Evolutionary conservation across 2,329 filamentous ascomycete genomes (phyloP).

Genomic region (Aureobasidium sp.): DNA sequence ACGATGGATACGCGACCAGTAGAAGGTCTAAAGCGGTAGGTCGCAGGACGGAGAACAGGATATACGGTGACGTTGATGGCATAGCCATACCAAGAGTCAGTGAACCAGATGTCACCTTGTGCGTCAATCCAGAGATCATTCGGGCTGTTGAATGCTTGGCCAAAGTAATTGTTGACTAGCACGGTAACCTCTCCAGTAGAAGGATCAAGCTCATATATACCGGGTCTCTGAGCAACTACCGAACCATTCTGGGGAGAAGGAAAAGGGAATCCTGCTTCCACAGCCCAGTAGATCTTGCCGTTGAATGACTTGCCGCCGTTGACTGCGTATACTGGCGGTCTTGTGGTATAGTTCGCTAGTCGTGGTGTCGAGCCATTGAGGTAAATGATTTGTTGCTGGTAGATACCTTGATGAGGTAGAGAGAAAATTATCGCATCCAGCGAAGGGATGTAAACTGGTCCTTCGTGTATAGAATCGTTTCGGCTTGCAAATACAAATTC

Average conservation of each 20-base stretch:
- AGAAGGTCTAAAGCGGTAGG: conserved; percentile 38
- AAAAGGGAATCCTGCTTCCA: conserved; percentile 17
- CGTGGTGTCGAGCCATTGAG: conserved; percentile 39
- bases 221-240: conserved; percentile 33
- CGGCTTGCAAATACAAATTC: conserved; percentile 35
- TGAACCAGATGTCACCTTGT: conserved; percentile 45
- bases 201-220: conserved; percentile 34
- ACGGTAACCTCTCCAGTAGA: conserved; percentile 35
- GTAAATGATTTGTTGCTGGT: conserved; percentile 32
- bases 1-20: conserved; percentile 37
- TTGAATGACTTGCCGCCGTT: conserved; percentile 38
- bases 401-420: conserved; percentile 32
- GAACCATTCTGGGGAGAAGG: conserved; percentile 26
- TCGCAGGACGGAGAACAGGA: conserved; percentile 25
- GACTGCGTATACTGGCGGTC: conserved; percentile 39
- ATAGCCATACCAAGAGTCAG: conserved; percentile 32
- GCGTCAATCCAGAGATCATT: conserved; percentile 37
- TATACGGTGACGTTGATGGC: conserved; percentile 20
- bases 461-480: conserved; percentile 36
- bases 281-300: conserved; percentile 36
- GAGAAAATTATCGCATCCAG: conserved; percentile 37
- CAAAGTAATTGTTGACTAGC: conserved; percentile 43
- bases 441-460: conserved; percentile 36
- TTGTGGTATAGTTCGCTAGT: conserved; percentile 34
- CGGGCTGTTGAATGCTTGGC: conserved; percentile 39